Conservation (phyloP, 495 filamentous ascomycete genomes). For the Talaromyces proteolyticus region DNA sequence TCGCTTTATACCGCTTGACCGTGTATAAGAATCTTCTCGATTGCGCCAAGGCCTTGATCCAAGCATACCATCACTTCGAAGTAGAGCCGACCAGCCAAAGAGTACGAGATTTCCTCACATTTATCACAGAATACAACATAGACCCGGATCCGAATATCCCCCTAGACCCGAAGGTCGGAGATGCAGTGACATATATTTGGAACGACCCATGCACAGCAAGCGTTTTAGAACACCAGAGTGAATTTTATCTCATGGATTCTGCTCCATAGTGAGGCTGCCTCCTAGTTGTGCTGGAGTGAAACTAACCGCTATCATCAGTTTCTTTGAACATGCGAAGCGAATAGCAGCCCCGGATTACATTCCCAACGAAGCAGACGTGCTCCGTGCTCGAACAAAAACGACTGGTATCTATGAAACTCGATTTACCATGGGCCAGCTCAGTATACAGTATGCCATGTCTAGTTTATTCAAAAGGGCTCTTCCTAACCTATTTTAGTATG, state of each 20-base stretch:
- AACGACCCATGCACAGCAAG: slow-evolving; percentile 77
- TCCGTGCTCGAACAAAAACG: slow-evolving; percentile 96
- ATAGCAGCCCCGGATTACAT: slow-evolving; percentile 85
- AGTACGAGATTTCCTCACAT: slow-evolving; percentile 70
- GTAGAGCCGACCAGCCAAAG: slow-evolving; percentile 67
- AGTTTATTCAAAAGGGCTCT: too few relatives aligned
- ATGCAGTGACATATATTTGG: slow-evolving; percentile 84
- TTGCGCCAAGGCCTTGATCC: slow-evolving; percentile 88
- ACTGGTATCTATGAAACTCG: slow-evolving; percentile 98
- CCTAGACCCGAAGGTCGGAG: slow-evolving; percentile 71
- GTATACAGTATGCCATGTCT: slow-evolving; percentile 98
- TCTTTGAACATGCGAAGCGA: slow-evolving; percentile 86
- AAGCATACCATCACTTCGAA: slow-evolving; percentile 80
- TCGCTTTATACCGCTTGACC: slow-evolving; percentile 86
- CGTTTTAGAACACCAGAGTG: slow-evolving; percentile 88
- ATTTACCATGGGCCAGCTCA: slow-evolving; percentile 96
- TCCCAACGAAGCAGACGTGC: slow-evolving; percentile 85
- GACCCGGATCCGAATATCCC: slow-evolving; percentile 81
- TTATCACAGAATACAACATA: slow-evolving; percentile 79
- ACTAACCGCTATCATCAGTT: slow-evolving; percentile 49
- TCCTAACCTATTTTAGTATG: slow-evolving; percentile 70
- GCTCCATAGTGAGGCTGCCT: slow-evolving; percentile 91
- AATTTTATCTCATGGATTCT: slow-evolving; percentile 99
- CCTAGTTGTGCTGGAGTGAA: too few relatives aligned
- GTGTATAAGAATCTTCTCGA: slow-evolving; percentile 98